Base-by-base conservation (phyloP, 2,329 filamentous ascomycete genomes). In the Monosporascus sp. region DNA sequence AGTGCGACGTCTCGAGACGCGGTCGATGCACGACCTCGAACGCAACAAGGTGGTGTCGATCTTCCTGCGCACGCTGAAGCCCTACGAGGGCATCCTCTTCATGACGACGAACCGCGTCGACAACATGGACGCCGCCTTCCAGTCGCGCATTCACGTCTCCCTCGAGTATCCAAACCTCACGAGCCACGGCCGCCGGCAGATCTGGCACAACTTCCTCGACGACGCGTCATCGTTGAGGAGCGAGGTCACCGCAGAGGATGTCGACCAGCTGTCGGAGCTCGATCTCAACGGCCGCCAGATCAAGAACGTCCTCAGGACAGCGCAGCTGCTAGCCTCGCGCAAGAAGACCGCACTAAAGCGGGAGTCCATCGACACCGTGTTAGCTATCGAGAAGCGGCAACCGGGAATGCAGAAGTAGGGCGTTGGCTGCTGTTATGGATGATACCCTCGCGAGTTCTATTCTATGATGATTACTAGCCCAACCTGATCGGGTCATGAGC, bases 1-100 rank as follows among this genome's bases (percentile, higher is more conserved):
- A 90, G 71, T 85, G 82, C 22, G 83, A 86, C 59, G 78, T 84
- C 61, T 71, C 1, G 63, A 68, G 48, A 58, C 60, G 20, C 57
- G 58, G 8, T 49, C 58, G 8, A 54, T 61, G 6, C 57, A 67
- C 50, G 68, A 72, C 55, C 59, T 73, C 3, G 62, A 70, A 52
- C 67, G 72, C 47, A 76, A 76, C 63, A 68, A 67, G 48, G 60
- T 76, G 25, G 69, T 73, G 8, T 67, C 67, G 52, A 66, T 70
- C 58, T 70, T 70, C 60, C 55, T 76, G 37, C 68, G 74, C 22
- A 73, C 66, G 5, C 70, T 77, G 37, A 75, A 77, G 63, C 76
- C 75, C 68, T 77, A 75, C 63, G 67, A 74, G 58, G 74, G 74
- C 25, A 74, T 77, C 50, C 68, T 78, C 43, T 78, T 78, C 65